These are phyloP conservation scores for Acorus calamus DNA, from an alignment of 106 monocot genomes.

Conservation along the genomic window DNA sequence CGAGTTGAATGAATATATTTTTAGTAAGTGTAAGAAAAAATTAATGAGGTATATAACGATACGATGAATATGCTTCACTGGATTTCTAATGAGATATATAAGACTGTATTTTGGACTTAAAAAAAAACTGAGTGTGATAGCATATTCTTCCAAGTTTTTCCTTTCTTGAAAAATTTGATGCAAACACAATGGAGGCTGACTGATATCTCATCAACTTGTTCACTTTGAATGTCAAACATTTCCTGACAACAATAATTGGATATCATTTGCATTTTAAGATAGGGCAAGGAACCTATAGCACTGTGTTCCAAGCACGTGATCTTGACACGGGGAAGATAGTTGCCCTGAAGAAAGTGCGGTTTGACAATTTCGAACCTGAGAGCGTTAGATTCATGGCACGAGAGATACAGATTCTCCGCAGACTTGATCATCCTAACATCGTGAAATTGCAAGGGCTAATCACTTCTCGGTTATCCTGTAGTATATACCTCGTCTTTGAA, in stretches of 20 bases:
- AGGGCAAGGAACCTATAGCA: slow-evolving; percentile 94
- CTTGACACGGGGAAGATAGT: slow-evolving; percentile 62
- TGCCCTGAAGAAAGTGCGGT: slow-evolving; percentile 87
- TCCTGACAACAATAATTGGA: neutral
- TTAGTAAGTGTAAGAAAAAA: too few relatives aligned
- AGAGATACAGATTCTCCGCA: slow-evolving; percentile 81
- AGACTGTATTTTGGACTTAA: too few relatives aligned
- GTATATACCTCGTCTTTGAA: slow-evolving; percentile 85
- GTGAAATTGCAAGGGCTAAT: slow-evolving; percentile 67
- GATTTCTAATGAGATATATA: too few relatives aligned
- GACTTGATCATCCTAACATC: slow-evolving; percentile 79
- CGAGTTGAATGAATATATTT: too few relatives aligned
- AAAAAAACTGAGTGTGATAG: too few relatives aligned
- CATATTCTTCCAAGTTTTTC: too few relatives aligned
- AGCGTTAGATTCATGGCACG: slow-evolving; percentile 88
- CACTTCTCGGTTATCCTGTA: slow-evolving; percentile 52
- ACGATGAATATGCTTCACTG: too few relatives aligned
- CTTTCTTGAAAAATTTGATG: too few relatives aligned
- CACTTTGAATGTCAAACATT: neutral
- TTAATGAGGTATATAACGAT: too few relatives aligned
- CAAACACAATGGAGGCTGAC: neutral
- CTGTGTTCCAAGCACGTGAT: slow-evolving; percentile 76
- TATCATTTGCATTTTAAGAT: slow-evolving; percentile 40
- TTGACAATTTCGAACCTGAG: slow-evolving; percentile 83
- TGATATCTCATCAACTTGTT: neutral